Base-by-base conservation (phyloP, 139 green algal genomes). In the Closterium sp. region DNA sequence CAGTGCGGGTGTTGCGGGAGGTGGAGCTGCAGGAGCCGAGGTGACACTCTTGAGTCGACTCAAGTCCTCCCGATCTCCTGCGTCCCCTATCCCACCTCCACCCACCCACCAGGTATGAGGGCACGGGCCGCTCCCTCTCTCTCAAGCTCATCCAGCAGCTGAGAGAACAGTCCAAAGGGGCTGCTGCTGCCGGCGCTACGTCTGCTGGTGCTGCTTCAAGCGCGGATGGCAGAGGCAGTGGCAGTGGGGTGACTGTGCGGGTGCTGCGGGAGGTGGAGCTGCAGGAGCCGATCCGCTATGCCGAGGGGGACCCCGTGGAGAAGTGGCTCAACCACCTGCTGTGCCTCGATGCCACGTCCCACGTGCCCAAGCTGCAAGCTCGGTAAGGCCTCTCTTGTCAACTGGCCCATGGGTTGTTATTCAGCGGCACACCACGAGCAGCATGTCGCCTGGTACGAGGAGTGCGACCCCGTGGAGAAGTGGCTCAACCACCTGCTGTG, bases 111-210 rank as follows among this genome's bases (percentile, higher is more conserved):
- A 91, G 89, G 9, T 99, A 99, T 91, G 98, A 99, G 95, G 98
- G 98, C 92, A 99, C 98, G 1, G 98, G 98, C 2, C 97, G 98
- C 81, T 97, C 95, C 88, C 94, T 99, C 87, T 98, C 95, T 0
- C 96, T 99, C 2, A 99, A 99, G 95, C 95, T 99, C 33, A 97
- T 99, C 66, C 95, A 97, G 92, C 97, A 99, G 96, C 95, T 99
- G 88, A 84, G 97, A 32, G 87, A 92, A 88, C 95, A 97, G 16
- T 86, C 83, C 83, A 86, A 35, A 86, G 83, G 83, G 31, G 25
- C 30, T 9, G 23, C 31, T 16, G 32, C 31, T 36, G 31, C 12
- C 19, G 85, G n/a, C 30, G 55, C 23, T 28, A 16, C 6, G 3
- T 7, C 25, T 89, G 85, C 34, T 76, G 25, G 25, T 89, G 85